phyloP scores from a whole-genome alignment of 1,284 basidiomycete species.

The Malassezia sympodialis region DNA sequence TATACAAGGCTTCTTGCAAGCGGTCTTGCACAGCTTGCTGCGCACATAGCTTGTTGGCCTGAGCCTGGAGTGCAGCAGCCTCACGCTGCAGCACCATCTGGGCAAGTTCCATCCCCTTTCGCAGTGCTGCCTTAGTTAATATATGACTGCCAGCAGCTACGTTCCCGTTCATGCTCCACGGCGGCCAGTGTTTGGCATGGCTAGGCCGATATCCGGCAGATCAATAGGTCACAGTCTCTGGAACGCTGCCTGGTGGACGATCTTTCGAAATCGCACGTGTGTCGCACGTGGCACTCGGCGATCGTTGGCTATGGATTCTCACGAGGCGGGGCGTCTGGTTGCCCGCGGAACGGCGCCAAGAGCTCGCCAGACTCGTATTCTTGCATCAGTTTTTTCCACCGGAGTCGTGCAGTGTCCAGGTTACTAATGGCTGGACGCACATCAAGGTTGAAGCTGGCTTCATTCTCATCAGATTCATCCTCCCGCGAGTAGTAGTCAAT shows the following conservation, averaged over 20 bases:
- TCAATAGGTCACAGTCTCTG: neutral
- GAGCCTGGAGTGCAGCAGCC: conserved; percentile 1
- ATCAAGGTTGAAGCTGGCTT: conserved; percentile 39
- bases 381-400: conserved; percentile 27
- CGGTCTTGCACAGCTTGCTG: neutral
- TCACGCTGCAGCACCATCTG: conserved; percentile 4
- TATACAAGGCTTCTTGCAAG: conserved; percentile 22
- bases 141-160: neutral
- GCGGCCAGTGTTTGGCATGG: neutral
- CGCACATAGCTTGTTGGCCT: neutral
- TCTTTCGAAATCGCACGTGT: neutral
- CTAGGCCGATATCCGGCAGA: neutral
- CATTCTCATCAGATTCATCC: conserved; percentile 33
- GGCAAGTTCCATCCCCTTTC: neutral
- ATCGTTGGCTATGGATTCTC: neutral
- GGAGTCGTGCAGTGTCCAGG: conserved; percentile 23
- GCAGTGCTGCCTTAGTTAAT: neutral
- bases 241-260: neutral
- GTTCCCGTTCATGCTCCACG: neutral
- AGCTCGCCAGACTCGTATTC: conserved; percentile 32
- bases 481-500: conserved; percentile 44
- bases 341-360: conserved; percentile 10
- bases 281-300: neutral
- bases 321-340: neutral
- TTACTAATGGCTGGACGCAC: conserved; percentile 39